Evolutionary conservation across 2,329 filamentous ascomycete genomes (phyloP).

Genomic region (Bipolaris bicolor): DNA sequence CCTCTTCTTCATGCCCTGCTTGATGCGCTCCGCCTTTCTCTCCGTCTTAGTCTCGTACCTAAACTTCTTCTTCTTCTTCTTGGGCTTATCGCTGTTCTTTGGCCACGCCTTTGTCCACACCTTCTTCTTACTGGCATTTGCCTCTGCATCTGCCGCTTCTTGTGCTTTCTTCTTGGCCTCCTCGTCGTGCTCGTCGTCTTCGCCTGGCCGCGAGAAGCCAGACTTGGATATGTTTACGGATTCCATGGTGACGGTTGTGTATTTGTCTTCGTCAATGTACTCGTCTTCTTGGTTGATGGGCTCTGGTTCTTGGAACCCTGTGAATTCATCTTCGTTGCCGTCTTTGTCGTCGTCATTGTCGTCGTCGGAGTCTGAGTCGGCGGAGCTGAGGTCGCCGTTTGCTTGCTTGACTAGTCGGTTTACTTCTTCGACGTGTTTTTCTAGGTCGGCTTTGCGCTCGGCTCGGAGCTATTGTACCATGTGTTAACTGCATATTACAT

Average conservation of each 20-base stretch:
- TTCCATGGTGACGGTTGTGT: slow-evolving; percentile 93
- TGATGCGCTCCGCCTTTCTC: slow-evolving; percentile 65
- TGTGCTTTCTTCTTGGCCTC: slow-evolving; percentile 31
- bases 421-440: slow-evolving; percentile 80
- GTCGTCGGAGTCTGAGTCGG: not conserved
- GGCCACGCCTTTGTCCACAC: slow-evolving; percentile 60
- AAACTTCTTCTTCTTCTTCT: slow-evolving; percentile 90
- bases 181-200: slow-evolving; percentile 28
- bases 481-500: slow-evolving; percentile 1
- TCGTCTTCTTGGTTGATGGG: slow-evolving; percentile 82
- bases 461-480: slow-evolving; percentile 71
- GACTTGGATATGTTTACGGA: slow-evolving; percentile 80
- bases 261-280: slow-evolving; percentile 95
- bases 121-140: slow-evolving; percentile 60
- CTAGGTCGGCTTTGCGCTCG: slow-evolving; percentile 79
- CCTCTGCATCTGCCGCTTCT: slow-evolving; percentile 32
- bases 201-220: slow-evolving; percentile 66
- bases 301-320: slow-evolving; percentile 56
- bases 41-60: slow-evolving; percentile 90
- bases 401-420: slow-evolving; percentile 72
- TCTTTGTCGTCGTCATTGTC: slow-evolving; percentile 46
- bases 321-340: slow-evolving; percentile 54
- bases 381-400: slow-evolving; percentile 44
- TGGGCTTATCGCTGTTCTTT: slow-evolving; percentile 56
- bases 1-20: slow-evolving; percentile 72